phyloP scores from a whole-genome alignment of 805 yeast species.

The Nakazawaea ernobii region DNA sequence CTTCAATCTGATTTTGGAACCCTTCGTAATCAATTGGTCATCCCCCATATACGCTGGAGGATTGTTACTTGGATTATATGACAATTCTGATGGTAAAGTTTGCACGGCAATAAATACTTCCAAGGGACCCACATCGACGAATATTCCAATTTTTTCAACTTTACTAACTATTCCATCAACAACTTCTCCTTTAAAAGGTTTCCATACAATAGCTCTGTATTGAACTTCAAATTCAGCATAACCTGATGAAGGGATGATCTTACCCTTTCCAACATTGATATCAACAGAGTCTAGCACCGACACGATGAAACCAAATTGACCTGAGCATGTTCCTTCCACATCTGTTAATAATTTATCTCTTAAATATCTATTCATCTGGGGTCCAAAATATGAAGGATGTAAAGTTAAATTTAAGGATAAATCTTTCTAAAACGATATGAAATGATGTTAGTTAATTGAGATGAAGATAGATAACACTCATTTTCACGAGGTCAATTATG shows the following conservation, averaged over 20 bases:
- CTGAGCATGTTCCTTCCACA: conserved; percentile 98
- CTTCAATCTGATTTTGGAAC: conserved; percentile 88
- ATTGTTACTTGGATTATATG: conserved; percentile 88
- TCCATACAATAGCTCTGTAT: conserved; percentile 95
- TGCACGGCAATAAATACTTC: conserved; percentile 93
- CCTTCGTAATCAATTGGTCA: conserved; percentile 92
- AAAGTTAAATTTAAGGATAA: conserved; percentile 85
- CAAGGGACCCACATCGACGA: conserved; percentile 97
- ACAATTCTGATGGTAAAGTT: conserved; percentile 89
- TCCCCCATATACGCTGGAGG: conserved; percentile 98
- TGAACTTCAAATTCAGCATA: conserved; percentile 95
- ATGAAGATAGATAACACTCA: neutral
- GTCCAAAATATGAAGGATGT: conserved; percentile 97
- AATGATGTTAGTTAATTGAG: neutral
- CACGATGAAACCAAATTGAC: conserved; percentile 95
- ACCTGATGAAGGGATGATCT: conserved; percentile 86
- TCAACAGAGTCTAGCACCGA: conserved; percentile 93
- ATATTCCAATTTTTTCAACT: conserved; percentile 92
- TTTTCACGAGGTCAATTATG: neutral
- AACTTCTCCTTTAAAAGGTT: conserved; percentile 98
- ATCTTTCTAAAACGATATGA: conserved; percentile 49
- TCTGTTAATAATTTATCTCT: conserved; percentile 88
- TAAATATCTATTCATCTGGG: conserved; percentile 92
- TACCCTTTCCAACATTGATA: conserved; percentile 92
- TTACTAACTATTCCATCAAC: conserved; percentile 95